Conservation (phyloP, 2,329 filamentous ascomycete genomes). For the Neoascochyta sp. region DNA sequence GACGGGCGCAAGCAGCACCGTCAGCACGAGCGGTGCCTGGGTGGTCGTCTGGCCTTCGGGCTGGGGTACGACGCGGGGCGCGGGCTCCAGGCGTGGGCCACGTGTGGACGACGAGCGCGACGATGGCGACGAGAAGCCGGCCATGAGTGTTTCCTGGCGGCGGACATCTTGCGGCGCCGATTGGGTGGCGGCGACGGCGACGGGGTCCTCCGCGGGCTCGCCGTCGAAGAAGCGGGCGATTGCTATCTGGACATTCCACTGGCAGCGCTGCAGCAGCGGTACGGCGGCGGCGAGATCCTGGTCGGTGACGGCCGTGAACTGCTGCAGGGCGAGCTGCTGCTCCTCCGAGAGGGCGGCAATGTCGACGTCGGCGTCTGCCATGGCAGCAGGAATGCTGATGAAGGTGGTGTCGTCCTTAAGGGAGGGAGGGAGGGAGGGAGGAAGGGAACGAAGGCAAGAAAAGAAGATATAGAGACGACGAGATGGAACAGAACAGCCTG, state of each 20-base stretch:
- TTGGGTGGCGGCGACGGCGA: slow-evolving; percentile 67
- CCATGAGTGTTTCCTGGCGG: slow-evolving; percentile 67
- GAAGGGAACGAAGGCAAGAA: too few species aligned
- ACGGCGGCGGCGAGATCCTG: slow-evolving; percentile 75
- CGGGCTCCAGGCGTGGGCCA: slow-evolving; percentile 55
- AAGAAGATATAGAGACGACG: too few species aligned
- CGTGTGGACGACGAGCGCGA: slow-evolving; percentile 34
- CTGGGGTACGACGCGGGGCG: slow-evolving; percentile 80
- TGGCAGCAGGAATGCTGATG: too few species aligned
- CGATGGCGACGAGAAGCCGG: slow-evolving; percentile 41
- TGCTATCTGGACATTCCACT: slow-evolving; percentile 98
- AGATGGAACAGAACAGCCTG: too few species aligned
- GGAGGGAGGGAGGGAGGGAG: too few species aligned
- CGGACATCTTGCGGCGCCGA: slow-evolving; percentile 61
- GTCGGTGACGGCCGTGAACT: slow-evolving; percentile 83
- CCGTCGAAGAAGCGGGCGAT: slow-evolving; percentile 98
- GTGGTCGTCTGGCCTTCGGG: slow-evolving; percentile 62
- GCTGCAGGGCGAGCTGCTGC: slow-evolving; percentile 81
- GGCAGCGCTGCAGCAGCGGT: slow-evolving; percentile 73
- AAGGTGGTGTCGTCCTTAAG: too few species aligned
- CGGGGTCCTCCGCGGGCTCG: slow-evolving; percentile 71
- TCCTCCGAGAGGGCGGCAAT: slow-evolving; percentile 67
- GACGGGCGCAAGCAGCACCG: slow-evolving; percentile 77
- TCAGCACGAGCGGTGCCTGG: slow-evolving; percentile 70
- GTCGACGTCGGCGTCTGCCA: slow-evolving; percentile 49